Evolutionary conservation across 202 grass and related monocot genomes (phyloP).

Genomic region (Carex arenaria): DNA sequence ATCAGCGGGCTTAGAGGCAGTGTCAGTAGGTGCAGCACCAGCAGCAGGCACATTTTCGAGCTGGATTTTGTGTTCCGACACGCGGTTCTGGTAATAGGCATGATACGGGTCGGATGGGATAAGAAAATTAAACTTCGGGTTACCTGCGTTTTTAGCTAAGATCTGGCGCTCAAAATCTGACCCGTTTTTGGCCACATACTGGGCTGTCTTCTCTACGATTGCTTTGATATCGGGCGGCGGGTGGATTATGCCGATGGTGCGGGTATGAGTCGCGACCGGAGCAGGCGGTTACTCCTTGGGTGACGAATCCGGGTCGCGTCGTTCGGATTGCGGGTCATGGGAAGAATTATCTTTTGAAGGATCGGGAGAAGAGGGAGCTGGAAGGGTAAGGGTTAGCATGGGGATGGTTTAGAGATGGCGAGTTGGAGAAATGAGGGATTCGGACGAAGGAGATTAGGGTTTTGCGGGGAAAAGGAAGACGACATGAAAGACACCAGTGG

Average conservation of each 20-base stretch:
- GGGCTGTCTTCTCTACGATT: slow-evolving; percentile 87
- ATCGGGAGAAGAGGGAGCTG: slow-evolving; percentile 26
- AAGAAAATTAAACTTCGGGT: slow-evolving; percentile 92
- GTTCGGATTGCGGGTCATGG: neutral
- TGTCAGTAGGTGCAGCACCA: neutral
- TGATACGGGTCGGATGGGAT: slow-evolving; percentile 81
- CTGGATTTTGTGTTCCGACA: slow-evolving; percentile 43
- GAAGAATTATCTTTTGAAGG: neutral
- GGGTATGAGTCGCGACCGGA: slow-evolving; percentile 68
- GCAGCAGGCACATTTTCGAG: slow-evolving; percentile 13
- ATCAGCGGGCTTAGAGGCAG: slow-evolving; percentile 43
- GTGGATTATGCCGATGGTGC: slow-evolving; percentile 74
- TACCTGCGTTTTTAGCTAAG: slow-evolving; percentile 62
- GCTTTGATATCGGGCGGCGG: slow-evolving; percentile 83
- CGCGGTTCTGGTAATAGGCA: slow-evolving; percentile 76
- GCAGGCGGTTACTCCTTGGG: slow-evolving; percentile 27
- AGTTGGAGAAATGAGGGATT: neutral
- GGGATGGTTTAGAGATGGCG: too few species aligned
- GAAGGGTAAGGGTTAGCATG: slow-evolving; percentile 46
- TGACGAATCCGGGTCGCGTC: neutral
- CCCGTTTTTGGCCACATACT: slow-evolving; percentile 89
- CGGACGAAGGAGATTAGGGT: neutral
- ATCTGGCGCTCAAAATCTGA: slow-evolving; percentile 90
- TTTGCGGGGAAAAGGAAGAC: neutral
- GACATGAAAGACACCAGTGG: too few species aligned